Base-by-base conservation (phyloP, 441 rosid species). In the Pelargonium citronellum region DNA sequence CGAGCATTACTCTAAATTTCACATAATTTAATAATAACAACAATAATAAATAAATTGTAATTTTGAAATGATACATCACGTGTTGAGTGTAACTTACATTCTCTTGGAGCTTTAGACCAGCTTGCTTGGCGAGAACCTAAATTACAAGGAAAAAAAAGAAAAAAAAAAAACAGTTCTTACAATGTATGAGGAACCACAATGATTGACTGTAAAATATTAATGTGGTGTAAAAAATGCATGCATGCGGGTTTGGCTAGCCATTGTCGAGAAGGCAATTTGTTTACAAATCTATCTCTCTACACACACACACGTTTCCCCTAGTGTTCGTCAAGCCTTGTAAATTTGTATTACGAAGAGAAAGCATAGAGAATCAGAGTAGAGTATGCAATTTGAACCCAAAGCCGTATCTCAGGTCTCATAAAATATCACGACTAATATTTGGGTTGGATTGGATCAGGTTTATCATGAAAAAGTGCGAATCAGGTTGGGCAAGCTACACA, bases 71-170 rank as follows among this genome's bases (percentile, higher is more conserved):
- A 57, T 57, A 8, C 16, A 12, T 57, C 62, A 17, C 20, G 6
- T 7, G 62, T 22, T 19, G 22, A 16, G 62, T 39, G 43, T 7
- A 63, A 76, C 88, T 82, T 83, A 91, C 97, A 79, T 83, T 79
- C 73, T 86, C 89, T 77, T 89, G 95, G 68, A 92, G 87, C 84
- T 85, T 82, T 73, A 90, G 83, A 77, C 96, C 95, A 75, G 93
- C 96, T 87, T 92, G 98, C 93, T 90, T 90, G 78, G 79, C 80
- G 64, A 90, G 88, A 80, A 92, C 98, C 98, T 92, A 73, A 37
- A 74, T 49, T 73, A 78, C 64, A 67, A 6, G 69, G 10, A 60
- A 22, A 49, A n/a, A 22, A 22, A 2, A n/a, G 3, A 24, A 20
- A 24, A 51, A 68, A 2, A 9, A 37, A 37, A 34, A 20, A 5